A percentile compares a stretch with the other conserved stretches of the same genome.
These are phyloP conservation scores for Malus orientalis DNA, from an alignment of 306 rosid genomes.

Conservation along the genomic window DNA sequence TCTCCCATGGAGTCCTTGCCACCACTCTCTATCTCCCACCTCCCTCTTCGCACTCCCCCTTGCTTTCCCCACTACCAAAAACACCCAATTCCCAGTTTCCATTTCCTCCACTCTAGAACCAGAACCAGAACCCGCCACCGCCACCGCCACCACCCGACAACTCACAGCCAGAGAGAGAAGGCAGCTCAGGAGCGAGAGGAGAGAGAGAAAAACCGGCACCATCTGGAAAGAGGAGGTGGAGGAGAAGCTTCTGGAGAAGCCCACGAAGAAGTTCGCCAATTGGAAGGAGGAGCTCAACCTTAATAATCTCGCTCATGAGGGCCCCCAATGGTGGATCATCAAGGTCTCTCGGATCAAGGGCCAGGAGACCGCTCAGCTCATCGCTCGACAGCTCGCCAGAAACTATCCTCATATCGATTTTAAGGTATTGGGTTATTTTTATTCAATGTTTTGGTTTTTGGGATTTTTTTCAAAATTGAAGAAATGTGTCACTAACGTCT, in stretches of 20 bases:
- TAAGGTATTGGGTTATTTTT: slow-evolving; percentile 30
- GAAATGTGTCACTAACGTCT: background rate
- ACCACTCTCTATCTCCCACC: slow-evolving; percentile 19
- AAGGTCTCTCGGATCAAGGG: slow-evolving; percentile 51
- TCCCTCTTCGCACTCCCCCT: background rate
- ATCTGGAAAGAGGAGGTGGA: slow-evolving; percentile 82
- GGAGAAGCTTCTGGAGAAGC: slow-evolving; percentile 57
- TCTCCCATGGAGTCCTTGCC: slow-evolving; percentile 48
- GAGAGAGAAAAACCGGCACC: slow-evolving; percentile 44
- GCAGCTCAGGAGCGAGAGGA: slow-evolving; percentile 56
- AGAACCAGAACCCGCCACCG: slow-evolving; percentile 14
- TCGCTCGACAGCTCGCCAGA: slow-evolving; percentile 58
- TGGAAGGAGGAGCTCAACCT: slow-evolving; percentile 82
- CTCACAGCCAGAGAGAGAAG: slow-evolving; percentile 64
- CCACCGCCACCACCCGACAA: slow-evolving; percentile 8
- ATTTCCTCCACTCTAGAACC: slow-evolving; percentile 46
- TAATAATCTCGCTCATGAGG: slow-evolving; percentile 53
- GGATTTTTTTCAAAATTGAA: background rate
- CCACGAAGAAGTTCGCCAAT: slow-evolving; percentile 47
- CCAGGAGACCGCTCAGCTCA: slow-evolving; percentile 44
- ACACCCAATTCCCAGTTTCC: slow-evolving; percentile 16
- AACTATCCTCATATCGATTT: slow-evolving; percentile 53
- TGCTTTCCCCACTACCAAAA: slow-evolving; percentile 13
- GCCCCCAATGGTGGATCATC: slow-evolving; percentile 82
- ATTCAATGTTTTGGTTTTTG: background rate